Percentiles rank a stretch among this genome's conserved stretches.
Conservation (phyloP, 2,329 filamentous ascomycete species). For the Clarireedia sp. region DNA sequence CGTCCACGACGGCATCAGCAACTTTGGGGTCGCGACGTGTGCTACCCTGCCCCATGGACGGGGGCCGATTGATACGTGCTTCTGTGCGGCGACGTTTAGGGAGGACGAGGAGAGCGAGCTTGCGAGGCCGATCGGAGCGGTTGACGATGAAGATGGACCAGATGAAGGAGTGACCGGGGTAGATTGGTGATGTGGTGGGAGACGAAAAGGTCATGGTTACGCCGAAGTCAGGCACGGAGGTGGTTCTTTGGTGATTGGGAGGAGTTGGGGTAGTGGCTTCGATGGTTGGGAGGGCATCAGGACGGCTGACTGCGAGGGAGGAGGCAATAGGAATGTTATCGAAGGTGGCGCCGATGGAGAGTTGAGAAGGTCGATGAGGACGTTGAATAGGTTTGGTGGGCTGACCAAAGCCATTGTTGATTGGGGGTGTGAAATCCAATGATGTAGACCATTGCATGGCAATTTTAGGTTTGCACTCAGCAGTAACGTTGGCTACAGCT, state of each 20-base stretch:
- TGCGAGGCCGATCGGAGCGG: conserved; percentile 52
- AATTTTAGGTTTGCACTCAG: conserved; percentile 52
- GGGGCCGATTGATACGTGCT: conserved; percentile 36
- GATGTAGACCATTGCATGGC: conserved; percentile 60
- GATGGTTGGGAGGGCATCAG: conserved; percentile 52
- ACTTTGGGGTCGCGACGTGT: conserved; percentile 31
- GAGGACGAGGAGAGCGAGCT: conserved; percentile 61
- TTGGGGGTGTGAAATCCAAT: conserved; percentile 60
- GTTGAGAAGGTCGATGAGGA: conserved; percentile 53
- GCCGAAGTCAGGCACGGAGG: conserved; percentile 52
- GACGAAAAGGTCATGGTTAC: conserved; percentile 69
- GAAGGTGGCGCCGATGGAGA: conserved; percentile 51
- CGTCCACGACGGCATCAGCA: conserved; percentile 63
- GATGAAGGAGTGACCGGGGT: conserved; percentile 58
- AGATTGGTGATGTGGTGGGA: conserved; percentile 50
- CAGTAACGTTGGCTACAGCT: conserved; percentile 50
- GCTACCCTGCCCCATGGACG: conserved; percentile 37
- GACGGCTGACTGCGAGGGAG: conserved; percentile 48
- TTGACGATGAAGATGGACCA: conserved; percentile 75
- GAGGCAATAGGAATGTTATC: conserved; percentile 45
- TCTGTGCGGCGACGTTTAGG: conserved; percentile 56
- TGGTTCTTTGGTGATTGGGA: conserved; percentile 28
- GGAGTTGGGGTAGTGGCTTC: conserved; percentile 37
- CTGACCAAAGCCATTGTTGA: conserved; percentile 54
- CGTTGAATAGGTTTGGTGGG: conserved; percentile 52